Evolutionary conservation across 495 filamentous ascomycete species (phyloP), one percentile per base, ranked within the genome.

Genomic region (Aspergillus baeticus): DNA sequence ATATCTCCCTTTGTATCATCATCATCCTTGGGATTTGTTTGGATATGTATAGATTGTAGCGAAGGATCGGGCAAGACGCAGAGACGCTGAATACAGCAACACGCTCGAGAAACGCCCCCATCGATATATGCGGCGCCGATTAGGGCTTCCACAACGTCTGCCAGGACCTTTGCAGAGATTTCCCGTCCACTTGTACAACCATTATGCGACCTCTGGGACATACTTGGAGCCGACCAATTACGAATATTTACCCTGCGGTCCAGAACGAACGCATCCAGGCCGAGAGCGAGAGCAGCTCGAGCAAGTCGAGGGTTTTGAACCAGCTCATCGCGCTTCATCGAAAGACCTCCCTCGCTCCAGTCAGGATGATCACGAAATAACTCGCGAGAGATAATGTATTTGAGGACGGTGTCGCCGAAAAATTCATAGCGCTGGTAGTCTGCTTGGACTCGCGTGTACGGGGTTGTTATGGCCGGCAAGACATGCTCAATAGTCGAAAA

Each of bases 381-480:
- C 34, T 88, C 82, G 21, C 88, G 69, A 3, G 85, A 86, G 0
- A 87, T 81, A 21, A 81, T 82, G 41, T 85, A 81, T 62, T 97
- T 97, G 14, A 98, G 78, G 11, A 96, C 78, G 0, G 82, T 81
- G 60, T 98, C 94, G 0, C 94, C 94, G 0, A 96, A 75, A 62
- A 95, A 96, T 66, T 97, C 94, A 1, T 94, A 76, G 18, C 88
- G 79, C 59, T 98, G 88, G 64, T 97, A 98, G 57, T 97, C 80
- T 0, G 75, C 81, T 2, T 59, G 59, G 38, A 84, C 82, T 10
- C 72, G 63, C 0, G 90, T 82, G 2, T 80, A 76, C 0, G 87
- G 84, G 0, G 89, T 75, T 26, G 76, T 87, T 46, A 95, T 85
- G 2, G 93, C 92, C 6, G 82, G 87, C 13, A 85, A 59, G 2